These are phyloP conservation scores for Populus ilicifolia DNA, from an alignment of 345 rosid species.

Conservation along the genomic window DNA sequence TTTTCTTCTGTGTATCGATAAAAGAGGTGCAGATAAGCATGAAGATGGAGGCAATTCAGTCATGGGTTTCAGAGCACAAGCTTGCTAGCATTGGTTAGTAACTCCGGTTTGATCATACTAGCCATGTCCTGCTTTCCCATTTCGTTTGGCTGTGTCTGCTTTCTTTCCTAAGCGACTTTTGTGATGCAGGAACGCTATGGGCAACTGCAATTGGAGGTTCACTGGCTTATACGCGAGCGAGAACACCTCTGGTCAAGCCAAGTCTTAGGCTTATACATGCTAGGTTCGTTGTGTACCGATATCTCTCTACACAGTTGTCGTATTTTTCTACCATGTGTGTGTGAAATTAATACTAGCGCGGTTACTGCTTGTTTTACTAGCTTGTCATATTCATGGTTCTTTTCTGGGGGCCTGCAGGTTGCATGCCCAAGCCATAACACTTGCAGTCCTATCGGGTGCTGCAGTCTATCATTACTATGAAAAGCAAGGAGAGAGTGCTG, in stretches of 20 bases:
- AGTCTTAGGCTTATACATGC: slow-evolving; percentile 73
- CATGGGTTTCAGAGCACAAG: slow-evolving; percentile 69
- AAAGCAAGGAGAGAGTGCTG: slow-evolving; percentile 18
- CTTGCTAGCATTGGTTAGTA: slow-evolving; percentile 54
- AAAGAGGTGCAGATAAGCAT: not conserved
- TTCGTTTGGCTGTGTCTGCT: not conserved
- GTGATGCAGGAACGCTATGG: slow-evolving; percentile 53
- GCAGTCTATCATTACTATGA: slow-evolving; percentile 62
- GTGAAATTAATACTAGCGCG: not conserved
- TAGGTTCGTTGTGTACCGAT: slow-evolving; percentile 24
- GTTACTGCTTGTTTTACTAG: too few relatives aligned
- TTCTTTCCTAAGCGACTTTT: not conserved
- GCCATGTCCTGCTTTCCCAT: not conserved
- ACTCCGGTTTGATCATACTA: not conserved
- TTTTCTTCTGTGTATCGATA: not conserved
- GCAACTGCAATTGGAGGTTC: slow-evolving; percentile 63
- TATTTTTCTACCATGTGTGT: not conserved
- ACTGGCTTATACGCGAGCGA: slow-evolving; percentile 43
- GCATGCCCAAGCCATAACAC: slow-evolving; percentile 72
- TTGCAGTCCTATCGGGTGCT: slow-evolving; percentile 67
- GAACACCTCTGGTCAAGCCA: slow-evolving; percentile 48
- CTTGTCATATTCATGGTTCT: too few relatives aligned
- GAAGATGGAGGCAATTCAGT: slow-evolving; percentile 54
- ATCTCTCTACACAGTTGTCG: not conserved
- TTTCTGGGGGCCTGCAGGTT: slow-evolving; percentile 28